These are phyloP conservation scores for Linaria vulgaris DNA, from an alignment of 257 asterid species.

Conservation along the genomic window DNA sequence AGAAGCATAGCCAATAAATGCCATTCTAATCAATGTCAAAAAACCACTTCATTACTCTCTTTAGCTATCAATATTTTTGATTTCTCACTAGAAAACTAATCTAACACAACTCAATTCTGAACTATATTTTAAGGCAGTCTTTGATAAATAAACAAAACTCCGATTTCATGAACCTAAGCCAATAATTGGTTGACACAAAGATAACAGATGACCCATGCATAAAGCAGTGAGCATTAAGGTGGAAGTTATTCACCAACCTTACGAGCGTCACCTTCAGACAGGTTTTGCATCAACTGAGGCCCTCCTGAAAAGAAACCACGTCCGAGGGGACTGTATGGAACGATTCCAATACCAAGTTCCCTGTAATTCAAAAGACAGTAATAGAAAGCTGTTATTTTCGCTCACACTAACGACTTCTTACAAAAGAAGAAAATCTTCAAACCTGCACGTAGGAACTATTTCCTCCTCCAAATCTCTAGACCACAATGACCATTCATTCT, in stretches of 20 bases:
- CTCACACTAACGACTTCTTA: neutral
- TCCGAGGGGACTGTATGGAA: conserved; percentile 58
- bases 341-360: conserved; percentile 56
- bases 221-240: neutral
- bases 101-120: too few relatives aligned
- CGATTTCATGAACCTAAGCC: too few relatives aligned
- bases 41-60: too few relatives aligned
- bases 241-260: conserved; percentile 35
- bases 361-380: conserved; percentile 30
- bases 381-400: neutral
- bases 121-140: too few relatives aligned
- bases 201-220: too few relatives aligned
- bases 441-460: conserved; percentile 69
- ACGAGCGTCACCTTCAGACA: conserved; percentile 38
- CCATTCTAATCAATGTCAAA: too few relatives aligned
- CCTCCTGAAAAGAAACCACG: conserved; percentile 49
- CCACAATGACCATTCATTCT: conserved; percentile 79
- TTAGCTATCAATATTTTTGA: too few relatives aligned
- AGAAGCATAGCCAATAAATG: too few relatives aligned
- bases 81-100: too few relatives aligned
- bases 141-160: too few relatives aligned
- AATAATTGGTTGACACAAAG: too few relatives aligned
- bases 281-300: conserved; percentile 32
- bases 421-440: neutral
- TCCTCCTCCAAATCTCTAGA: conserved; percentile 66